Conservation (phyloP, 495 filamentous ascomycete genomes). For the Neurospora sp. region DNA sequence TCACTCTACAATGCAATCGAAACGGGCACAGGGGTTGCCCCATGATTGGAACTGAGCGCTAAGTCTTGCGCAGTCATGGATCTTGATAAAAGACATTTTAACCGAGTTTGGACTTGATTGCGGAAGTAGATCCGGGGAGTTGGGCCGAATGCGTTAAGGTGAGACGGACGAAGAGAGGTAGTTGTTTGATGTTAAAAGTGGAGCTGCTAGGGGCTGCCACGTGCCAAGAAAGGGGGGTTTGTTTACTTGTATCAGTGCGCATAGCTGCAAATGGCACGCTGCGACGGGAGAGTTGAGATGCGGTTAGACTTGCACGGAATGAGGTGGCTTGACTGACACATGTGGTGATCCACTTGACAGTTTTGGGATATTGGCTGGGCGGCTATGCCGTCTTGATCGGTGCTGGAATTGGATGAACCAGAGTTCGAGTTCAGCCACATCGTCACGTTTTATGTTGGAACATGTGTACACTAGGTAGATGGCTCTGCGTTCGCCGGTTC, state of each 20-base stretch:
- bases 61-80: neutral
- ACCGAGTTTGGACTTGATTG: neutral
- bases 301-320: neutral
- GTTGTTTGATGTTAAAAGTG: neutral
- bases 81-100: neutral
- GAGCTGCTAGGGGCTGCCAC: neutral
- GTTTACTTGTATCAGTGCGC: neutral
- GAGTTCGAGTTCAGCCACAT: neutral
- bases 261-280: neutral
- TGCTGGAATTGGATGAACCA: neutral
- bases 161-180: neutral
- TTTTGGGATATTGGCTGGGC: neutral
- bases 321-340: neutral
- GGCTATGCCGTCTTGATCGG: neutral
- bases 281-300: neutral
- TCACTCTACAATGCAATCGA: neutral
- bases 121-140: neutral
- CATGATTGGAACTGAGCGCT: neutral
- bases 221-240: neutral
- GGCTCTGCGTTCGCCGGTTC: neutral
- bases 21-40: neutral
- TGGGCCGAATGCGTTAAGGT: neutral
- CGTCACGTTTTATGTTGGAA: neutral
- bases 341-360: neutral
- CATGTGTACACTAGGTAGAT: neutral